Conservation (phyloP, 371 early-diverging fungal genomes). For the Zancudomyces culisetae region DNA sequence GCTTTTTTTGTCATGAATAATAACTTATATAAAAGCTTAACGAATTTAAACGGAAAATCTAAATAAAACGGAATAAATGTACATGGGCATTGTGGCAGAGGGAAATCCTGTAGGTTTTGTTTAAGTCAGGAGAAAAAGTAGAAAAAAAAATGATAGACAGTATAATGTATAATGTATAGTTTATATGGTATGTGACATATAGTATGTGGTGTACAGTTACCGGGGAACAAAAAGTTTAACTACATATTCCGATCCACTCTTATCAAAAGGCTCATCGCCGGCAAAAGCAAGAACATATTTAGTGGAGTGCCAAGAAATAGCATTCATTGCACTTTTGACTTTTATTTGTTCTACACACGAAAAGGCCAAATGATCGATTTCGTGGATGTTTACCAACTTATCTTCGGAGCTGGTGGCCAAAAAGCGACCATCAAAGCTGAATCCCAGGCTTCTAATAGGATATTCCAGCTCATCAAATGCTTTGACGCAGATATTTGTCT, state of each 20-base stretch:
- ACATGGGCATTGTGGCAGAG: too few species aligned
- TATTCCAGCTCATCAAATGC: neutral
- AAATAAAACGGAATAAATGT: too few species aligned
- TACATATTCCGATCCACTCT: neutral
- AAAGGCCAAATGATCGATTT: too few species aligned
- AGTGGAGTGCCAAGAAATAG: constrained; percentile 1
- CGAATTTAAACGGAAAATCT: too few species aligned
- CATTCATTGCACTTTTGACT: neutral
- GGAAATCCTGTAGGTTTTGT: too few species aligned
- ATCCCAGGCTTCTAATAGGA: neutral
- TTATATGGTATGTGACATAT: too few species aligned
- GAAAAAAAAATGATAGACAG: constrained; percentile 21
- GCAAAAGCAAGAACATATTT: constrained; percentile 2
- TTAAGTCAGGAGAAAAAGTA: too few species aligned
- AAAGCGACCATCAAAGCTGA: constrained; percentile 1
- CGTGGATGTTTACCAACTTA: constrained; percentile 3
- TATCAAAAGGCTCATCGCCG: neutral
- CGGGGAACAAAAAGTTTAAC: constrained; percentile 1
- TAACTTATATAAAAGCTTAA: too few species aligned
- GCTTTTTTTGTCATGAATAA: too few species aligned
- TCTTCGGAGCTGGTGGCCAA: neutral
- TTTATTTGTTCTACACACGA: neutral
- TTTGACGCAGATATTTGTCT: neutral
- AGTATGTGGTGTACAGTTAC: too few species aligned
- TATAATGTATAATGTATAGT: constrained; percentile 13